Conservation (phyloP, 2,329 filamentous ascomycete genomes). For the Fusarium napiforme region DNA sequence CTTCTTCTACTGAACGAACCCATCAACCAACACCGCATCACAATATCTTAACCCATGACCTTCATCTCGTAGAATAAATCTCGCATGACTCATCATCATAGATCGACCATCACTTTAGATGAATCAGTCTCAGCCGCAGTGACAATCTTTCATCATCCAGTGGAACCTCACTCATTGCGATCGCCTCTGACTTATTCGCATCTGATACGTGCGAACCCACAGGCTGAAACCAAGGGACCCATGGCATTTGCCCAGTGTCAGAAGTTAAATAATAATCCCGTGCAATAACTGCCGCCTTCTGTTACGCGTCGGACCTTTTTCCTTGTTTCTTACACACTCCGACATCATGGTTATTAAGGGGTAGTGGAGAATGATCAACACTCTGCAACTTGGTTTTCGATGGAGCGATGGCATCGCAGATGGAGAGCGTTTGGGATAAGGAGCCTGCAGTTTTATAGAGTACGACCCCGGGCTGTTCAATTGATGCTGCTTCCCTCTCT, state of each 20-base stretch:
- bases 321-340: constrained; percentile 13
- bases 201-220: constrained; percentile 1
- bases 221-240: constrained; percentile 11
- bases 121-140: background rate
- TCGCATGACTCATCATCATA: background rate
- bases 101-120: background rate
- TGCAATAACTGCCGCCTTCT: constrained; percentile 1
- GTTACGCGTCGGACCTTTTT: constrained; percentile 16
- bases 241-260: background rate
- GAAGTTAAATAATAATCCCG: constrained; percentile 12
- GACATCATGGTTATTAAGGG: constrained; percentile 29
- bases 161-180: constrained; percentile 13
- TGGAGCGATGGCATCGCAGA: constrained; percentile 4
- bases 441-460: constrained; percentile 11
- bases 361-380: constrained; percentile 20
- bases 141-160: background rate
- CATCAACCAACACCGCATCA: background rate
- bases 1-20: background rate
- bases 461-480: background rate
- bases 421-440: background rate
- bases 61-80: background rate
- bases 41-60: background rate
- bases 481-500: background rate
- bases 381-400: background rate
- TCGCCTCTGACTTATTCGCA: constrained; percentile 2